phyloP scores from a whole-genome alignment of 768 basidiomycete genomes.

The Chalciporus chontae region DNA sequence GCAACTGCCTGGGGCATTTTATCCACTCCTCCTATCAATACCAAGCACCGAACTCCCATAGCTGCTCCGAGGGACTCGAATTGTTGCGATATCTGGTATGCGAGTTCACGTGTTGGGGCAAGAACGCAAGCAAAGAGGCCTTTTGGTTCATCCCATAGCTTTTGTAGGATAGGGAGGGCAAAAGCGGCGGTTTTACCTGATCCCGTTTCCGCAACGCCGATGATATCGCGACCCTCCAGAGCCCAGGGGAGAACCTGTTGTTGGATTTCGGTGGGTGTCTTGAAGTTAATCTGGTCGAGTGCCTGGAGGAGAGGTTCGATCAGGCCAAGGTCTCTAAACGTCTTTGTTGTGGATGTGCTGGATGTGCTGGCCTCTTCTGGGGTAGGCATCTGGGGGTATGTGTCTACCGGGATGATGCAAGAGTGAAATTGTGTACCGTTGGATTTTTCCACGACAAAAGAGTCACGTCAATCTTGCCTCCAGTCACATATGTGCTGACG shows the following conservation, averaged over 20 bases:
- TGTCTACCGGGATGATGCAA: not conserved
- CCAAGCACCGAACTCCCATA: conserved; percentile 88
- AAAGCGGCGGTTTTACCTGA: conserved; percentile 98
- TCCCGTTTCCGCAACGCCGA: conserved; percentile 97
- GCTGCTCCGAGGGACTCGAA: conserved; percentile 88
- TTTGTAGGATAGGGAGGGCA: conserved; percentile 92
- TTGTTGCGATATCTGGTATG: conserved; percentile 97
- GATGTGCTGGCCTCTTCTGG: conserved; percentile 61
- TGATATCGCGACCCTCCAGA: conserved; percentile 89
- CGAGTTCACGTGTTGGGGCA: conserved; percentile 96
- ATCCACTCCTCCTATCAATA: conserved; percentile 95
- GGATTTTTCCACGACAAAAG: too few relatives aligned
- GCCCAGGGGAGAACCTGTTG: conserved; percentile 81
- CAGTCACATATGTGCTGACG: too few relatives aligned
- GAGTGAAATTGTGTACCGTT: not conserved
- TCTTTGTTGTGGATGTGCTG: conserved; percentile 39
- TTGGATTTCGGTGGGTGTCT: conserved; percentile 89
- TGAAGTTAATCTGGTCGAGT: conserved; percentile 77
- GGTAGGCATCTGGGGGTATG: conserved; percentile 45
- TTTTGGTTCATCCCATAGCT: conserved; percentile 93
- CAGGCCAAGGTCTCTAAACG: conserved; percentile 83
- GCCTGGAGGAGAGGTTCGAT: conserved; percentile 88
- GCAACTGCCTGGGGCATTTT: conserved; percentile 88
- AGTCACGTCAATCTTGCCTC: not conserved
- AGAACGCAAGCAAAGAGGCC: conserved; percentile 91